phyloP scores from a whole-genome alignment of 345 rosid species.

The Salix brachista region DNA sequence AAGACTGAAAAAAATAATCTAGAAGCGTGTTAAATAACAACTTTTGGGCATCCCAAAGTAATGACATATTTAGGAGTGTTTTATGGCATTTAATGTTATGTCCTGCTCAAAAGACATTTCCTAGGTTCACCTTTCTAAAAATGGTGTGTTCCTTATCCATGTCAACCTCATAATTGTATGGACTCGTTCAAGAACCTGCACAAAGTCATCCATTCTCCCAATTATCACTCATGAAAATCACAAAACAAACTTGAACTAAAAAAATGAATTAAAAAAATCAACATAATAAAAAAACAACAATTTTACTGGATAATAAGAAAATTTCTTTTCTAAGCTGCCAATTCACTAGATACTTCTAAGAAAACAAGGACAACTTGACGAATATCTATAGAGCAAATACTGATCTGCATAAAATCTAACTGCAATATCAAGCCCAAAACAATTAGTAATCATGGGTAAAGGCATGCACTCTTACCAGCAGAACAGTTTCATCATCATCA shows the following conservation, averaged over 20 bases:
- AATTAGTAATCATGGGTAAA: neutral
- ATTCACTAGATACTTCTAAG: neutral
- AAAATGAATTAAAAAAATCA: neutral
- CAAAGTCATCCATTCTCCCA: neutral
- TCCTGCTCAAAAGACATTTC: neutral
- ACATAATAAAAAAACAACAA: too few species aligned
- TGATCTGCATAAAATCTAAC: neutral
- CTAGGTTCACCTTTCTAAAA: slow-evolving; percentile 49
- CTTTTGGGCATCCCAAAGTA: too few species aligned
- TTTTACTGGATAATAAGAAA: too few species aligned
- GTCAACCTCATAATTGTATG: slow-evolving; percentile 57
- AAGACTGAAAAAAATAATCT: neutral
- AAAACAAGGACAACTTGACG: neutral
- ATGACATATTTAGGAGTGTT: too few species aligned
- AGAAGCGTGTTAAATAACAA: too few species aligned
- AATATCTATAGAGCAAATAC: neutral
- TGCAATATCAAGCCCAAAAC: neutral
- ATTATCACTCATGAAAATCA: neutral
- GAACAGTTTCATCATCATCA: slow-evolving; percentile 71
- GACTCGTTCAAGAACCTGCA: slow-evolving; percentile 73
- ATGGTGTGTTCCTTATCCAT: slow-evolving; percentile 81
- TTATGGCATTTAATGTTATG: too few species aligned
- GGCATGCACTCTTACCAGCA: slow-evolving; percentile 44
- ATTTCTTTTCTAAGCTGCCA: neutral
- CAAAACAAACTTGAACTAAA: neutral